Percentiles rank a stretch among this genome's conserved stretches.
phyloP scores from a whole-genome alignment of 768 basidiomycete genomes.

The Gloeostereum incarnatum region DNA sequence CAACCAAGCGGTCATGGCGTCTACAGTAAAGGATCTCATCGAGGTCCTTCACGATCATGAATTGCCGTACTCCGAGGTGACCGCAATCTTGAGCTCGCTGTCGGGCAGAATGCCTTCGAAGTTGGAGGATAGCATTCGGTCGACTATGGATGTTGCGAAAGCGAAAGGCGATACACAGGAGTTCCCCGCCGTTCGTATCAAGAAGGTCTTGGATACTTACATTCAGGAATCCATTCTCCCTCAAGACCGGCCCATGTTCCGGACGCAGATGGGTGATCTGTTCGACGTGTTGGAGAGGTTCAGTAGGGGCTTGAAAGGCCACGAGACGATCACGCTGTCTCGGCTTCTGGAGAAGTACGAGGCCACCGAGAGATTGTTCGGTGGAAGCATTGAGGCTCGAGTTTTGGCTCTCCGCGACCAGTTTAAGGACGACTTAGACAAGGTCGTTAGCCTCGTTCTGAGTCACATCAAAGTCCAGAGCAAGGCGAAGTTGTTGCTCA shows the following conservation, averaged over 20 bases:
- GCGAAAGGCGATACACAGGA: conserved; percentile 67
- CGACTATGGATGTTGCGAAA: conserved; percentile 68
- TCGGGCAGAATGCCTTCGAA: conserved; percentile 91
- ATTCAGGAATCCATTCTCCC: conserved; percentile 72
- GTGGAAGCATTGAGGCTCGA: conserved; percentile 88
- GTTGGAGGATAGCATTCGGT: conserved; percentile 79
- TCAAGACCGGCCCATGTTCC: conserved; percentile 76
- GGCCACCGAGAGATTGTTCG: conserved; percentile 86
- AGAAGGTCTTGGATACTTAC: conserved; percentile 81
- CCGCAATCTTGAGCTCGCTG: conserved; percentile 75
- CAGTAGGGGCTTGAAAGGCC: conserved; percentile 72
- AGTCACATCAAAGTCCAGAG: conserved; percentile 94
- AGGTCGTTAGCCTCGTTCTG: conserved; percentile 76
- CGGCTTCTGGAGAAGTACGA: conserved; percentile 71
- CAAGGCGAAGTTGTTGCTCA: conserved; percentile 83
- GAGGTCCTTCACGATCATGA: conserved; percentile 75
- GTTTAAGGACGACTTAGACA: conserved; percentile 86
- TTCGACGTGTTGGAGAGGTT: conserved; percentile 75
- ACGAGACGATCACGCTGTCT: conserved; percentile 76
- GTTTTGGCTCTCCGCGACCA: conserved; percentile 87
- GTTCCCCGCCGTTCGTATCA: conserved; percentile 84
- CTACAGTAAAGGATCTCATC: conserved; percentile 82
- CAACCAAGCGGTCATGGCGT: conserved; percentile 84
- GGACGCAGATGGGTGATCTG: conserved; percentile 58
- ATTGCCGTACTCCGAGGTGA: conserved; percentile 82